phyloP scores from a whole-genome alignment of 768 basidiomycete genomes.

The Auricularia cornea region DNA sequence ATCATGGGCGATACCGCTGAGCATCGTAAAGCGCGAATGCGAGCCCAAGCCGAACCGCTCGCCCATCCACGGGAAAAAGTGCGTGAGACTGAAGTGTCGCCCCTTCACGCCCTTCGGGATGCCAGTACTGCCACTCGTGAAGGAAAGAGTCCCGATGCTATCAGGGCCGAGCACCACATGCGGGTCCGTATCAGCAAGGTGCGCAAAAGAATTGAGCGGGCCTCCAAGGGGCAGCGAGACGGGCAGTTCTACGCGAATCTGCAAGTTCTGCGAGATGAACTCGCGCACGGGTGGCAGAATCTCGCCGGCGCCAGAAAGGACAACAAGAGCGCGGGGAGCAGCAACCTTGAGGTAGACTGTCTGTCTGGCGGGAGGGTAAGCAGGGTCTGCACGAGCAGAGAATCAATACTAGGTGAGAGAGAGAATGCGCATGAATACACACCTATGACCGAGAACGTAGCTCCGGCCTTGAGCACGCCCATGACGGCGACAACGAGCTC shows the following conservation, averaged over 20 bases:
- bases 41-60: constrained; percentile 68
- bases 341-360: constrained; percentile 90
- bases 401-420: background rate
- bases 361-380: constrained; percentile 90
- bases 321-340: constrained; percentile 80
- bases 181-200: constrained; percentile 63
- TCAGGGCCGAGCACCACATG: constrained; percentile 88
- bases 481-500: constrained; percentile 96
- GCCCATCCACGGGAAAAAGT: constrained; percentile 99
- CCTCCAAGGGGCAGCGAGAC: constrained; percentile 16
- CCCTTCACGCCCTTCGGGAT: constrained; percentile 98
- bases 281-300: constrained; percentile 76
- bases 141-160: constrained; percentile 86
- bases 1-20: constrained; percentile 97
- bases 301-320: constrained; percentile 82
- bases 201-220: constrained; percentile 38
- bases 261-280: constrained; percentile 67
- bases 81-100: constrained; percentile 90
- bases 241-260: constrained; percentile 86
- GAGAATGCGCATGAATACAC: too few species aligned
- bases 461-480: constrained; percentile 92
- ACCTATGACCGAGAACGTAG: constrained; percentile 97
- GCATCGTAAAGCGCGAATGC: constrained; percentile 89
- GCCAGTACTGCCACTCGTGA: constrained; percentile 95
- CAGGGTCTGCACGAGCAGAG: constrained; percentile 58